Evolutionary conservation across 148 eudicot species (phyloP).

Genomic region (Chenopodium formosanum): DNA sequence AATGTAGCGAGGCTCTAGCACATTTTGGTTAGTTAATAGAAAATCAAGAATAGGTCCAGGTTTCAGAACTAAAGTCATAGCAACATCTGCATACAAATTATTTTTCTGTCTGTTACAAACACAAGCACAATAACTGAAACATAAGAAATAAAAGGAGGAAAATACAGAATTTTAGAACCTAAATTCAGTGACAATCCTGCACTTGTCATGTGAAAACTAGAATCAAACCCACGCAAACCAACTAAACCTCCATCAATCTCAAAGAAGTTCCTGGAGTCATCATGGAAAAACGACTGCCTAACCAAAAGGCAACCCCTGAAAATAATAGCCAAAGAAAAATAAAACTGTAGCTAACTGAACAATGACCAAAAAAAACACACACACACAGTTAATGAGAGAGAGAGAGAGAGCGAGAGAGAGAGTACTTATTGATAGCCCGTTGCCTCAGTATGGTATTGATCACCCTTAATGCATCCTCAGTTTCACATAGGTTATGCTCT

Average conservation of each 20-base stretch:
- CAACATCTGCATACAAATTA: slow-evolving; percentile 56
- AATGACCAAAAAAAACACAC: neutral
- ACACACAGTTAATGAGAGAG: neutral
- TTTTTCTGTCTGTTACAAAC: slow-evolving; percentile 12
- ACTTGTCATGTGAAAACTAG: slow-evolving; percentile 72
- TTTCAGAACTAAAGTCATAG: slow-evolving; percentile 59
- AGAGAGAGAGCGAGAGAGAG: neutral
- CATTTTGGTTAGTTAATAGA: slow-evolving; percentile 64
- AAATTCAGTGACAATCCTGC: slow-evolving; percentile 79
- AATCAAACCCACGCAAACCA: slow-evolving; percentile 69
- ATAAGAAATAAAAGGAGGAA: neutral
- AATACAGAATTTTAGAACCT: slow-evolving; percentile 41
- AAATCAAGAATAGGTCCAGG: slow-evolving; percentile 87
- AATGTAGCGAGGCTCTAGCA: slow-evolving; percentile 50
- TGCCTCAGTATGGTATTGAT: slow-evolving; percentile 68
- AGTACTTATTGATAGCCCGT: slow-evolving; percentile 59
- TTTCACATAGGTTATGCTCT: slow-evolving; percentile 41
- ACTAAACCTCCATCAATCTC: slow-evolving; percentile 75
- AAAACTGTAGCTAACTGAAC: slow-evolving; percentile 2
- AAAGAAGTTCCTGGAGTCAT: slow-evolving; percentile 60
- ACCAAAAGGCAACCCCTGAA: slow-evolving; percentile 84
- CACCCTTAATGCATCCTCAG: slow-evolving; percentile 58
- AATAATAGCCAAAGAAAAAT: slow-evolving; percentile 20
- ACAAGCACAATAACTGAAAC: slow-evolving; percentile 5
- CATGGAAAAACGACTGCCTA: slow-evolving; percentile 76